phyloP scores from a whole-genome alignment of 192 early-diverging fungal species.

The Phlyctochytrium bullatum region DNA sequence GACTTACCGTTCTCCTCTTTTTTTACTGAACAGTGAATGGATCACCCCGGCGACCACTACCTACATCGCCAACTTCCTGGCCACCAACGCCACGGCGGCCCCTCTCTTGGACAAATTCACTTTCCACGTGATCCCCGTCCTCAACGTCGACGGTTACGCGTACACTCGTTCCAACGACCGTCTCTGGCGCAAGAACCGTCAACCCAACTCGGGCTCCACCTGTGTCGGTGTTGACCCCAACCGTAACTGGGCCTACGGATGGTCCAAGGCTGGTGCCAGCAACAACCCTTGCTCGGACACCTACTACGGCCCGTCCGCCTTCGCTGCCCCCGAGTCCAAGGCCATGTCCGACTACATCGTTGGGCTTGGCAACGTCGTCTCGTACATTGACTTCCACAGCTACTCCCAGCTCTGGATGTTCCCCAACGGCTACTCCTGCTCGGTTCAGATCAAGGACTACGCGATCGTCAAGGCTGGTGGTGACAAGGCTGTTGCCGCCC shows the following conservation, averaged over 20 bases:
- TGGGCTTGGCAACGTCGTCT: slow-evolving; percentile 8
- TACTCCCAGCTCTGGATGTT: slow-evolving; percentile 62
- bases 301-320: slow-evolving; percentile 36
- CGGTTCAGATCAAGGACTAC: slow-evolving; percentile 21
- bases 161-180: slow-evolving; percentile 33
- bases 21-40: too few species aligned
- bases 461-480: slow-evolving; percentile 9
- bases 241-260: slow-evolving; percentile 50
- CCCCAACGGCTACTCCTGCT: slow-evolving; percentile 30
- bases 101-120: slow-evolving; percentile 45
- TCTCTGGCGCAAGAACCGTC: slow-evolving; percentile 44
- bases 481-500: slow-evolving; percentile 19
- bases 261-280: slow-evolving; percentile 46
- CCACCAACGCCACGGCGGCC: slow-evolving; percentile 31
- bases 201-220: slow-evolving; percentile 42
- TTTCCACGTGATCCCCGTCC: slow-evolving; percentile 55
- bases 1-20: too few species aligned
- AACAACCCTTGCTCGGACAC: slow-evolving; percentile 46
- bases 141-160: slow-evolving; percentile 63
- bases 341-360: slow-evolving; percentile 44
- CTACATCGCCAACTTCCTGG: slow-evolving; percentile 42
- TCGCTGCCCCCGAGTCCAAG: slow-evolving; percentile 43
- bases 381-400: slow-evolving; percentile 30
- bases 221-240: slow-evolving; percentile 47
- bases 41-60: slow-evolving; percentile 46